These are phyloP conservation scores for Petasospora rhodanensis DNA, from an alignment of 1,139 yeast genomes.

Conservation along the genomic window DNA sequence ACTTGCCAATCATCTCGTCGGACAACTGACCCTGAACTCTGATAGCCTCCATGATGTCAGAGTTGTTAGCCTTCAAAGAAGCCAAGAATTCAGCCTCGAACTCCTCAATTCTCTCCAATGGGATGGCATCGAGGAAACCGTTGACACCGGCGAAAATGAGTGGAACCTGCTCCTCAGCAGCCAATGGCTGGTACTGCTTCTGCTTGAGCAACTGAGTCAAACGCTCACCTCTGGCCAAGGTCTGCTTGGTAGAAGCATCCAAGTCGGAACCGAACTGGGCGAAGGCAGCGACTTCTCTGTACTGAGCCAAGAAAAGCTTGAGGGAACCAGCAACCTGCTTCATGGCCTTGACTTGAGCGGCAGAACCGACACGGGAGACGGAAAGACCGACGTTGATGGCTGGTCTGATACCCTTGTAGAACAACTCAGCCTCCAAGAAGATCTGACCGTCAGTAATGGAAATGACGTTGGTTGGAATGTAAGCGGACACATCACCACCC, in stretches of 20 bases:
- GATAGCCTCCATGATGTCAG: constrained; percentile 78
- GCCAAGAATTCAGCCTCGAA: constrained; percentile 92
- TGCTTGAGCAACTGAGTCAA: constrained; percentile 98
- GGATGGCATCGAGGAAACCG: constrained; percentile 92
- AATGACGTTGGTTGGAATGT: constrained; percentile 95
- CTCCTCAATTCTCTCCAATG: constrained; percentile 82
- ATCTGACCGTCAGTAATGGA: constrained; percentile 97
- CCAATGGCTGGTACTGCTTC: constrained; percentile 93
- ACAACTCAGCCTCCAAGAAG: constrained; percentile 98
- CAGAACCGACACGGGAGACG: constrained; percentile 99
- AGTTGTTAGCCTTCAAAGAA: constrained; percentile 85
- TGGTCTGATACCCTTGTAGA: constrained; percentile 99
- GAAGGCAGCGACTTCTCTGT: constrained; percentile 99
- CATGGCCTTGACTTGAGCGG: constrained; percentile 99
- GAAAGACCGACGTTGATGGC: constrained; percentile 99
- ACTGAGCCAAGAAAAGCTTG: constrained; percentile 99
- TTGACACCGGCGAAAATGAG: constrained; percentile 98
- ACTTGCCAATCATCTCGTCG: constrained; percentile 79
- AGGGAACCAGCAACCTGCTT: constrained; percentile 99
- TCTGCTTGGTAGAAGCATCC: constrained; percentile 99
- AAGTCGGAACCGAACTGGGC: constrained; percentile 99
- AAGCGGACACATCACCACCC: constrained; percentile 99
- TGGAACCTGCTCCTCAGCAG: constrained; percentile 99
- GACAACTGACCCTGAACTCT: constrained; percentile 88
- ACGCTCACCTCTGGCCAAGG: constrained; percentile 99